Evolutionary conservation across 805 yeast species (phyloP).

Genomic region (Suhomyces prunicola): DNA sequence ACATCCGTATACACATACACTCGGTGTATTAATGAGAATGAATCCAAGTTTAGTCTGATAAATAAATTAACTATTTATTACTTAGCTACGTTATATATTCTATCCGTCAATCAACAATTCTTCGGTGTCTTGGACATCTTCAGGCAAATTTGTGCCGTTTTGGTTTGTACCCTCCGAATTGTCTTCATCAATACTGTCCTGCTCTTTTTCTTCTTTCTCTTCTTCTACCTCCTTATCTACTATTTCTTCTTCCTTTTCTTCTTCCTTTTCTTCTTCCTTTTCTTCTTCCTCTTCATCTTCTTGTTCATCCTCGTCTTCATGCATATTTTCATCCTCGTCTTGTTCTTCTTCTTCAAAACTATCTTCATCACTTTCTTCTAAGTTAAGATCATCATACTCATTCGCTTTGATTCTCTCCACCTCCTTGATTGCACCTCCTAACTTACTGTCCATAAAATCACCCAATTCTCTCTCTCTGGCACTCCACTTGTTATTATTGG

Average conservation of each 20-base stretch:
- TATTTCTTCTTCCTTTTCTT: background rate
- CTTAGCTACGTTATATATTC: background rate
- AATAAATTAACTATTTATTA: background rate
- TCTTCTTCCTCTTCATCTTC: background rate
- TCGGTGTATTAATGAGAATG: background rate
- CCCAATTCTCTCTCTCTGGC: slow-evolving; percentile 28
- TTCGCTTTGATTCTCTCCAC: slow-evolving; percentile 26
- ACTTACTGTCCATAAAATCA: slow-evolving; percentile 26
- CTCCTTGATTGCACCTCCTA: slow-evolving; percentile 23
- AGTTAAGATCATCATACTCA: slow-evolving; percentile 25
- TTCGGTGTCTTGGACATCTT: slow-evolving; percentile 1
- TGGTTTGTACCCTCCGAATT: background rate
- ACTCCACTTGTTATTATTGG: slow-evolving; percentile 35
- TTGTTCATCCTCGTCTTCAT: slow-evolving; percentile 12
- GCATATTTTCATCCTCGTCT: slow-evolving; percentile 14
- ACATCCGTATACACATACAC: too few species aligned
- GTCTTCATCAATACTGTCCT: background rate
- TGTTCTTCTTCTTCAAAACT: slow-evolving; percentile 17
- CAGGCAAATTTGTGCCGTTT: too few species aligned
- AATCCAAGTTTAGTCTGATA: too few species aligned
- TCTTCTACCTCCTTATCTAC: background rate
- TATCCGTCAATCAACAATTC: slow-evolving; percentile 9
- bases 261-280: slow-evolving; percentile 3
- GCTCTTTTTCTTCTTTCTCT: background rate
- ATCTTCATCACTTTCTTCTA: slow-evolving; percentile 8